These are phyloP conservation scores for Alternaria incomplexa DNA, from an alignment of 2,329 filamentous ascomycete genomes.

Conservation along the genomic window DNA sequence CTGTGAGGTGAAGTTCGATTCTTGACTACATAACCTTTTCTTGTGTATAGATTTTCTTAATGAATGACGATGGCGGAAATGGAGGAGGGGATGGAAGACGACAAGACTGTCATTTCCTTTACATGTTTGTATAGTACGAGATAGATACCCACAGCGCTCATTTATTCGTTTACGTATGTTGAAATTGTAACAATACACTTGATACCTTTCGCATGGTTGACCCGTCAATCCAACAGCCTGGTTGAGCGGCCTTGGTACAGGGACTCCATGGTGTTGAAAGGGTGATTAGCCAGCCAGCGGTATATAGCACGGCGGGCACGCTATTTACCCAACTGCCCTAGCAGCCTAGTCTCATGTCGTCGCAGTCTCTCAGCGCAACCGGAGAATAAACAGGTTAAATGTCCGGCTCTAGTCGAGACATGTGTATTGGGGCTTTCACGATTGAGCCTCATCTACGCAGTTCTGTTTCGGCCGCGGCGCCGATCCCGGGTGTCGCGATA, in stretches of 20 bases:
- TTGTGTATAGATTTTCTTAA: slow-evolving; percentile 11
- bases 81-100: neutral
- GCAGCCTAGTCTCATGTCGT: slow-evolving; percentile 10
- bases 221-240: neutral
- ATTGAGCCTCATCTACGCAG: slow-evolving; percentile 24
- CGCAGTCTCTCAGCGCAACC: slow-evolving; percentile 3
- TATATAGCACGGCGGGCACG: neutral
- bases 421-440: slow-evolving; percentile 2
- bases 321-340: slow-evolving; percentile 13
- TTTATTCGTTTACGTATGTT: neutral
- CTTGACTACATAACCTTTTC: slow-evolving; percentile 9
- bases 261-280: neutral
- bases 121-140: slow-evolving; percentile 9
- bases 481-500: slow-evolving; percentile 23
- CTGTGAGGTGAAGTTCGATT: neutral
- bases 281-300: slow-evolving; percentile 1
- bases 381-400: slow-evolving; percentile 28
- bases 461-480: slow-evolving; percentile 36
- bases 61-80: neutral
- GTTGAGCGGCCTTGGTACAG: slow-evolving; percentile 2
- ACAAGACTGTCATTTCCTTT: slow-evolving; percentile 9
- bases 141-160: slow-evolving; percentile 17
- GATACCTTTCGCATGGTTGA: neutral
- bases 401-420: slow-evolving; percentile 17
- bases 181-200: neutral